Conservation (phyloP, 2,329 filamentous ascomycete genomes). For the Verticillium dahliae region DNA sequence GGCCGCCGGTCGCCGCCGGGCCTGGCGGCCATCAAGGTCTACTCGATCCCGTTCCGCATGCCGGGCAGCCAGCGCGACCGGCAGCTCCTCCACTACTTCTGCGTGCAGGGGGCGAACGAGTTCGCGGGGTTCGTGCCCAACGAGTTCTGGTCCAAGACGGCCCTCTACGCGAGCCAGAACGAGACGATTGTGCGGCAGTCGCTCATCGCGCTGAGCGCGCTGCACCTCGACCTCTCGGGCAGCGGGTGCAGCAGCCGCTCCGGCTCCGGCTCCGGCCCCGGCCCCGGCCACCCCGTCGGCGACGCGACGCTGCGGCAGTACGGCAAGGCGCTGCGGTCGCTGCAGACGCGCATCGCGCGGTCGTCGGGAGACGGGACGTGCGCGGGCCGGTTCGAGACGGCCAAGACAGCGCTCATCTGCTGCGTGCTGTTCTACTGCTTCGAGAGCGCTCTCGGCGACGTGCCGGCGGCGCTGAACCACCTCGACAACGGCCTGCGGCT, state of each 20-base stretch:
- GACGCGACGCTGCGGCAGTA: not conserved
- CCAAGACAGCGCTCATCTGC: constrained; percentile 6
- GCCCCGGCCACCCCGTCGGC: not conserved
- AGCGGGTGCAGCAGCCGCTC: too few relatives aligned
- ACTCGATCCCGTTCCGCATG: constrained; percentile 11
- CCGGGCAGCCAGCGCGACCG: constrained; percentile 11
- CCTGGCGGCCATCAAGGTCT: constrained; percentile 1
- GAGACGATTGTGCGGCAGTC: constrained; percentile 9
- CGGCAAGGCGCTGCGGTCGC: constrained; percentile 7
- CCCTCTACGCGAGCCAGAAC: constrained; percentile 7
- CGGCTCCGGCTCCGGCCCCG: too few relatives aligned
- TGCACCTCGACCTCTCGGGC: constrained; percentile 5
- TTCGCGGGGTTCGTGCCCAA: constrained; percentile 7
- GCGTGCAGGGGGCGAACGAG: constrained; percentile 6
- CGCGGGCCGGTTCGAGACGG: not conserved
- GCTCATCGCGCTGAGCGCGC: constrained; percentile 9
- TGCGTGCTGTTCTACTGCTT: constrained; percentile 9
- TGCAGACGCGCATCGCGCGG: constrained; percentile 5
- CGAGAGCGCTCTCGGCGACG: constrained; percentile 9
- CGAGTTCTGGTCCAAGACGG: constrained; percentile 9
- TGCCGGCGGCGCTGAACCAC: constrained; percentile 7
- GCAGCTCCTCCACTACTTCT: constrained; percentile 12
- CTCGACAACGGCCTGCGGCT: constrained; percentile 5
- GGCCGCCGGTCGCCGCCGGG: not conserved
- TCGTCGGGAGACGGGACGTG: not conserved